Conservation (phyloP, 352 stramenopile genomes). For the Phytophthora pseudosyringae region DNA sequence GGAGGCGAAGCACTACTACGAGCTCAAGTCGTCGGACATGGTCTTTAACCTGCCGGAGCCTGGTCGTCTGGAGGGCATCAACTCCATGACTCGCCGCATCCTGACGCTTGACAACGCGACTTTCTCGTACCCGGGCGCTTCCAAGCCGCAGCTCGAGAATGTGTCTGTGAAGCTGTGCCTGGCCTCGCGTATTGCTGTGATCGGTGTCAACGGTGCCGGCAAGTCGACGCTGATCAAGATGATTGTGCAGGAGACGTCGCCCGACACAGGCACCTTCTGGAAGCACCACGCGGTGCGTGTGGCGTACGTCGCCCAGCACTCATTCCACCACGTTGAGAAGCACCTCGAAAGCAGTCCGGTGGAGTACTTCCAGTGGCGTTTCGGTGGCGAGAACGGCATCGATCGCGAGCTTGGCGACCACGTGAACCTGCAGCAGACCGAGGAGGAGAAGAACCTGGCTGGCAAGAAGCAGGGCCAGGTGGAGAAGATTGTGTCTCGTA, state of each 20-base stretch:
- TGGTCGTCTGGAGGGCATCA: constrained; percentile 91
- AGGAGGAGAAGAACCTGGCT: constrained; percentile 92
- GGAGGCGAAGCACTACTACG: constrained; percentile 94
- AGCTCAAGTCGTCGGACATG: constrained; percentile 82
- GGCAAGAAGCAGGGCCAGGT: constrained; percentile 92
- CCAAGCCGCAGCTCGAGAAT: constrained; percentile 91
- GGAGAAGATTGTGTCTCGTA: constrained; percentile 94
- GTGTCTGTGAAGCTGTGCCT: constrained; percentile 96
- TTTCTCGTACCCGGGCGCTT: constrained; percentile 85
- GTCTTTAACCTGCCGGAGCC: constrained; percentile 92
- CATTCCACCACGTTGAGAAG: constrained; percentile 97
- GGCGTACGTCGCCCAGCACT: constrained; percentile 97
- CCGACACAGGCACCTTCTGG: constrained; percentile 74
- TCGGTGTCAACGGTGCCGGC: constrained; percentile 96
- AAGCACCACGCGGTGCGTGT: constrained; percentile 94
- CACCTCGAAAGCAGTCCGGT: constrained; percentile 95
- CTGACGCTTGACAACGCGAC: constrained; percentile 91
- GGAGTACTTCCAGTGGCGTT: constrained; percentile 98
- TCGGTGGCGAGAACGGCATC: constrained; percentile 95
- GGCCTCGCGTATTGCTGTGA: constrained; percentile 95
- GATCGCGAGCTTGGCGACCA: constrained; percentile 91
- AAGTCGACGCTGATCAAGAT: constrained; percentile 99
- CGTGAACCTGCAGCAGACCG: constrained; percentile 92
- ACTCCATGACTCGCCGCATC: constrained; percentile 92
- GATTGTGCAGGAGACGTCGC: constrained; percentile 81